Evolutionary conservation across 176 grass and related monocot genomes (phyloP), one percentile per base, ranked within the genome.

Genomic region (Musa acuminata): DNA sequence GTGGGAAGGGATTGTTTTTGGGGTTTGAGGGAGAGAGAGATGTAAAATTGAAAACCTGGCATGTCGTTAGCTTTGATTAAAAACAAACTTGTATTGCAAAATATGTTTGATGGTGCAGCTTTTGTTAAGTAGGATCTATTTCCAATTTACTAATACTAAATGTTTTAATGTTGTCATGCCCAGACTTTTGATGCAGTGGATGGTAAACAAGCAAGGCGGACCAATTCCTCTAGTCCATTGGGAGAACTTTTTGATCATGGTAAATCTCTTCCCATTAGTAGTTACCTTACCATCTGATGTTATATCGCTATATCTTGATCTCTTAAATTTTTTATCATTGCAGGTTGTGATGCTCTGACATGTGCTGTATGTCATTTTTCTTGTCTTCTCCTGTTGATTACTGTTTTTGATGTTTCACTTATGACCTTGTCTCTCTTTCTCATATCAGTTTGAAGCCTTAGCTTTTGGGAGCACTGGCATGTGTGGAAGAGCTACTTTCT

Each of bases 171-270:
- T 19, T 69, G 13, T 50, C 88, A 49, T 76, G 25, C 35, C 50
- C 85, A 98, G 95, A 98, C 95, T 78, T 98, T 98, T 87, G 95
- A 98, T 87, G 95, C 95, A 76, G 86, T 98, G 80, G 95, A 98
- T 91, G 95, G 95, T 78, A 98, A 98, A 81, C 95, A 98, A 93
- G 95, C 95, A 13, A 98, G 94, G 73, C 90, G 95, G 11, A 98
- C 95, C 72, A 94, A 89, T 80, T 98, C 95, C 79, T 98, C 95
- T 49, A 98, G 95, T 87, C 95, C 95, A 77, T 75, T 98, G 73
- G 95, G 95, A 91, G 95, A 98, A 91, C 88, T 98, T 85, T 99
- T 98, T 64, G 95, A 98, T 82, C 95, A 98, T 82, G 95, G 95
- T 98, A 93, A 72, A 55, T 53, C 16, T 17, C 4, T 29, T 78